These are phyloP conservation scores for Lomentospora prolificans DNA, from an alignment of 2,329 filamentous ascomycete species.

Conservation along the genomic window DNA sequence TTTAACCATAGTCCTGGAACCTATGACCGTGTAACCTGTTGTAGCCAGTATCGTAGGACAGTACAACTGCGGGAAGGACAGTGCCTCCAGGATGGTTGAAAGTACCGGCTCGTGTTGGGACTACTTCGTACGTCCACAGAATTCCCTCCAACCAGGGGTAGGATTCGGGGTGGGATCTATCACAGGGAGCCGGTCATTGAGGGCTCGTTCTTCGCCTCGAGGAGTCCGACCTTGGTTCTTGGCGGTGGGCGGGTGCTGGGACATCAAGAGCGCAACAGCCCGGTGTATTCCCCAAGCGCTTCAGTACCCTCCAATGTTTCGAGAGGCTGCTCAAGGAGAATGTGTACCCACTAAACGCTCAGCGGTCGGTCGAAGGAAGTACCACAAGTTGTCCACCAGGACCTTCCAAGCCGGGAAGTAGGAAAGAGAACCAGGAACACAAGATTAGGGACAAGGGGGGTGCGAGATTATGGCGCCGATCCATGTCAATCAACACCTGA, in stretches of 20 bases:
- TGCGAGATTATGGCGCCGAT: constrained; percentile 6
- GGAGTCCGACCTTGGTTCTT: too few species aligned
- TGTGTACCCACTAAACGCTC: too few species aligned
- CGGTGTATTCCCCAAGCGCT: too few species aligned
- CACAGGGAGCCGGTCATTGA: too few species aligned
- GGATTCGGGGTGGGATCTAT: too few species aligned
- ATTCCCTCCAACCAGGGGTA: background rate
- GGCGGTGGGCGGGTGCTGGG: too few species aligned
- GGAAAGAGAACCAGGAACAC: constrained; percentile 2
- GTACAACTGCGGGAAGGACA: background rate
- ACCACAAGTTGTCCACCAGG: background rate
- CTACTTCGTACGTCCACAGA: background rate
- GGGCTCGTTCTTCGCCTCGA: too few species aligned
- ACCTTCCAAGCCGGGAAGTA: background rate
- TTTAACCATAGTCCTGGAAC: background rate
- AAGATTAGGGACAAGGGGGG: background rate
- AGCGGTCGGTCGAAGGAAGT: too few species aligned
- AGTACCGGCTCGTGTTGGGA: background rate
- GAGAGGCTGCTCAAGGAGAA: too few species aligned
- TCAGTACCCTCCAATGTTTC: too few species aligned
- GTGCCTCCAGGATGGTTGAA: background rate
- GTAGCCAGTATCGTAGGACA: background rate
- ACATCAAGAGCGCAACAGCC: too few species aligned
- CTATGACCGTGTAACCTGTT: background rate
- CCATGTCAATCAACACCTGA: constrained; percentile 5